Percentiles rank a stretch among this genome's conserved stretches.
phyloP scores from a whole-genome alignment of 768 basidiomycete species.

The Boletus rufocinnamomeus region DNA sequence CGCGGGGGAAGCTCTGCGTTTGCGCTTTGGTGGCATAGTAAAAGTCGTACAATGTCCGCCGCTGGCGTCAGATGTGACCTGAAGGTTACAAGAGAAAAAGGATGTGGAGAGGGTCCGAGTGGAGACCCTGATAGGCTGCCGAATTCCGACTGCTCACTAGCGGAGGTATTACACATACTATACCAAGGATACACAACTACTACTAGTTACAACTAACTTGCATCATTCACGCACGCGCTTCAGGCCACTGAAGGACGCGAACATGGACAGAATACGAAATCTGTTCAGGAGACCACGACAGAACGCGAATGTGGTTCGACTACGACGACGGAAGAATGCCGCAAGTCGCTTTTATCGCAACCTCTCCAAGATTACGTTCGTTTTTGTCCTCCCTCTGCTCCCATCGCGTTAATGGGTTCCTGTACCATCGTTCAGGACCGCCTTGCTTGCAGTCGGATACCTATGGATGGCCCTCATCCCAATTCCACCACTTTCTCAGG shows the following conservation, averaged over 20 bases:
- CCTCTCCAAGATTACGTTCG: slow-evolving; percentile 37
- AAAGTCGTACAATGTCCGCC: not conserved
- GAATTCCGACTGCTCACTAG: slow-evolving; percentile 26
- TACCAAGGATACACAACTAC: too few relatives aligned
- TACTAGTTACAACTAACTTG: too few relatives aligned
- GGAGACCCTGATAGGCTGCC: slow-evolving; percentile 23
- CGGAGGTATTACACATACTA: not conserved
- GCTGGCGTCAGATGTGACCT: slow-evolving; percentile 6
- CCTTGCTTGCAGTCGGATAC: slow-evolving; percentile 66
- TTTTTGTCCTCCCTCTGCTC: not conserved
- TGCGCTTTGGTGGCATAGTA: slow-evolving; percentile 60
- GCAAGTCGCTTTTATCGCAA: slow-evolving; percentile 35
- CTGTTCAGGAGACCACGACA: slow-evolving; percentile 21
- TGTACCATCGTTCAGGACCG: slow-evolving; percentile 41
- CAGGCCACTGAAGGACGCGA: not conserved
- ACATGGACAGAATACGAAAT: slow-evolving; percentile 28
- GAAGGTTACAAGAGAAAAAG: slow-evolving; percentile 10
- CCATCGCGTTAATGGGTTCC: slow-evolving; percentile 4
- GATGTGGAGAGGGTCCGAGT: slow-evolving; percentile 10
- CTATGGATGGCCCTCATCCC: slow-evolving; percentile 87
- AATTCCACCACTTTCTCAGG: slow-evolving; percentile 57
- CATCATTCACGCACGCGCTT: not conserved
- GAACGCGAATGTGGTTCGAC: slow-evolving; percentile 41
- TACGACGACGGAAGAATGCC: slow-evolving; percentile 47
- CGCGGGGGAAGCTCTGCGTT: slow-evolving; percentile 48